phyloP scores from a whole-genome alignment of 805 yeast species.

The Barnettozyma populi region DNA sequence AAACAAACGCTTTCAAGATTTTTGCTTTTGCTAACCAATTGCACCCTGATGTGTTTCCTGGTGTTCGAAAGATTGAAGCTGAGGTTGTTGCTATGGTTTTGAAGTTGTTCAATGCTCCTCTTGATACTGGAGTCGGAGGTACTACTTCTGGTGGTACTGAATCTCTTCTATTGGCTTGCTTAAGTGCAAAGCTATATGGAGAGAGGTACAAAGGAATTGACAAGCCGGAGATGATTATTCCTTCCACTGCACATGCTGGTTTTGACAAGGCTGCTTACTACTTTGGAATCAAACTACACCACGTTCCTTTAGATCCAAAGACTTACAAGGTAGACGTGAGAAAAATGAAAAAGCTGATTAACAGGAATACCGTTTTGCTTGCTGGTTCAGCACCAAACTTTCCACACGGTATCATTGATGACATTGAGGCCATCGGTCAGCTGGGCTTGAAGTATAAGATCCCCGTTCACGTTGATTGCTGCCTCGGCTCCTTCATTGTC shows the following conservation, averaged over 20 bases:
- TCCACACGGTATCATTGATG: constrained; percentile 95
- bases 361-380: constrained; percentile 72
- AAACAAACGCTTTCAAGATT: constrained; percentile 67
- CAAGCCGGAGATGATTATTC: constrained; percentile 84
- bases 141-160: constrained; percentile 96
- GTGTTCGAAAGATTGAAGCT: constrained; percentile 92
- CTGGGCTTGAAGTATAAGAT: constrained; percentile 46
- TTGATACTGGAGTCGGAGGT: constrained; percentile 58
- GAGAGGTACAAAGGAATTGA: constrained; percentile 50
- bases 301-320: constrained; percentile 67
- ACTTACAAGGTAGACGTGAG: constrained; percentile 63
- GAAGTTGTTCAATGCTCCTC: constrained; percentile 75
- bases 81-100: constrained; percentile 92
- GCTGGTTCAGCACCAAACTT: constrained; percentile 96
- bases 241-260: constrained; percentile 90
- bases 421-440: constrained; percentile 73
- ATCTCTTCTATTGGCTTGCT: constrained; percentile 77
- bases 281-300: constrained; percentile 78
- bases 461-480: constrained; percentile 93
- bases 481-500: constrained; percentile 88
- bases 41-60: constrained; percentile 97
- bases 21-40: constrained; percentile 89
- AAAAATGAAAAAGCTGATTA: constrained; percentile 61
- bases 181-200: constrained; percentile 83
- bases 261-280: constrained; percentile 89